Percentiles rank a stretch among this genome's conserved stretches.
These are phyloP conservation scores for Aspergillus floridensis DNA, from an alignment of 2,329 filamentous ascomycete genomes.

Conservation along the genomic window DNA sequence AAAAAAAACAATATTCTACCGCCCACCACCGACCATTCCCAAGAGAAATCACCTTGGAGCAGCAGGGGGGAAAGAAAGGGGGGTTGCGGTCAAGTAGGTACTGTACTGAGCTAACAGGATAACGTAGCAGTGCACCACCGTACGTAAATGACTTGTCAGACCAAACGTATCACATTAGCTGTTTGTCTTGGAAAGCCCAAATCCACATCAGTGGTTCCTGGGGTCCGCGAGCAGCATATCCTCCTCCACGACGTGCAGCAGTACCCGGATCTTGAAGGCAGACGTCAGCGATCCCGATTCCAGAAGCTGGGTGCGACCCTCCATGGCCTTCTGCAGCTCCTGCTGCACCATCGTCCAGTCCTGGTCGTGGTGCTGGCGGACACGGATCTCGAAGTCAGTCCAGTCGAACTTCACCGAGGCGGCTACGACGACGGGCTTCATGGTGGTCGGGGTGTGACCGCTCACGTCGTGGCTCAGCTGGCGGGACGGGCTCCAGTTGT, in stretches of 20 bases:
- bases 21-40: no score
- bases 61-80: no score
- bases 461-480: slow-evolving; percentile 13
- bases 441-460: not conserved
- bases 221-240: not conserved
- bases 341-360: slow-evolving; percentile 16
- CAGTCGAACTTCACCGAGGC: slow-evolving; percentile 23
- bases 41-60: no score
- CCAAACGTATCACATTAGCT: no score
- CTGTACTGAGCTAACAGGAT: no score
- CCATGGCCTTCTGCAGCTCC: slow-evolving; percentile 18
- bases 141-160: not conserved
- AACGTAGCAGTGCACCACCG: no score
- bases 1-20: no score
- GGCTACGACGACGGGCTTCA: not conserved
- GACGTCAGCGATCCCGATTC: not conserved
- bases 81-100: no score
- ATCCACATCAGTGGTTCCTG: not conserved
- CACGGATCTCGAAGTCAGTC: slow-evolving; percentile 19
- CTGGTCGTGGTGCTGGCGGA: slow-evolving; percentile 18
- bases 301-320: not conserved
- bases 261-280: slow-evolving; percentile 17
- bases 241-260: slow-evolving; percentile 15
- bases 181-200: not conserved
- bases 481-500: slow-evolving; percentile 9